Conservation (phyloP, 2,329 filamentous ascomycete species). For the Penicillium sp. region DNA sequence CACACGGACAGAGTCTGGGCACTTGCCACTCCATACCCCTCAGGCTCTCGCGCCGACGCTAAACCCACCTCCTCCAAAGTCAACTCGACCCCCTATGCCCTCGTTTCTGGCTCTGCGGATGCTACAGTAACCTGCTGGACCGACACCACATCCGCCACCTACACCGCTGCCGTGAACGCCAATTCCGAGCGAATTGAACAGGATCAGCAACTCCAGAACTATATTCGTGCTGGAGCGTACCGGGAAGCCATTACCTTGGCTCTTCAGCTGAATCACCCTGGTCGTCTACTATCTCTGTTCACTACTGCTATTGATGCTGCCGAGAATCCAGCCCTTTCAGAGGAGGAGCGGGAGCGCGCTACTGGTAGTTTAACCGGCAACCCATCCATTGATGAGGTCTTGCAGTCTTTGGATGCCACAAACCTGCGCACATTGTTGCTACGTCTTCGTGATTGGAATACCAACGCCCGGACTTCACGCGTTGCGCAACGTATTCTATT, state of each 20-base stretch:
- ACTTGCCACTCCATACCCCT: constrained; percentile 66
- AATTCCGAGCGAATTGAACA: constrained; percentile 84
- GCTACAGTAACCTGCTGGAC: constrained; percentile 94
- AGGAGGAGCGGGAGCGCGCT: constrained; percentile 29
- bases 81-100: constrained; percentile 59
- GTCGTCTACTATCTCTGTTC: constrained; percentile 81
- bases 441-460: constrained; percentile 93
- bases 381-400: constrained; percentile 74
- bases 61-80: constrained; percentile 35
- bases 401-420: constrained; percentile 77
- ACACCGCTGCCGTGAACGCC: constrained; percentile 72
- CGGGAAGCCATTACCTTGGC: constrained; percentile 91
- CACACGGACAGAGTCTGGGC: constrained; percentile 97
- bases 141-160: constrained; percentile 83
- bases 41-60: constrained; percentile 36
- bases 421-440: constrained; percentile 84
- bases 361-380: constrained; percentile 49
- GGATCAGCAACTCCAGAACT: constrained; percentile 91
- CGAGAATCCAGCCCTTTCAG: constrained; percentile 55
- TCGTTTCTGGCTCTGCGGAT: constrained; percentile 91
- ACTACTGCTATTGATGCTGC: constrained; percentile 77
- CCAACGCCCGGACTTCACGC: constrained; percentile 82
- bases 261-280: constrained; percentile 91
- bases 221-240: constrained; percentile 85
- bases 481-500: constrained; percentile 85